Base-by-base conservation (phyloP, 1,284 basidiomycete species). In the Macrocystidia cucumis region DNA sequence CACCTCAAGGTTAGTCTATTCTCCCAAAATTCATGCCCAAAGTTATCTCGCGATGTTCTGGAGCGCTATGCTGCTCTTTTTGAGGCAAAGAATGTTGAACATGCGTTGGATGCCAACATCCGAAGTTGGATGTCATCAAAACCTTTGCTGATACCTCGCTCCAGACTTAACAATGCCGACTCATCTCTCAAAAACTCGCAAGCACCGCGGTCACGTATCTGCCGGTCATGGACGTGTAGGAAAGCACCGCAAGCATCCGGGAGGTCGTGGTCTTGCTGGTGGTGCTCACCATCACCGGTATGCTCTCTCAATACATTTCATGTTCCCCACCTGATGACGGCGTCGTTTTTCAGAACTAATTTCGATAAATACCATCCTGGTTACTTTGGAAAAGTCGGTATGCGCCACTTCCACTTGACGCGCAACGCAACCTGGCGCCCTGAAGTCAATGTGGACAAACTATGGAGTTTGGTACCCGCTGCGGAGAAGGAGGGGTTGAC, bases 211-310 rank as follows among this genome's bases (percentile, higher is more conserved):
- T 57, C 91, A 98, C 75, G 95, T 98, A 57, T 98, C 93, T 51
- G 92, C 92, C 59, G 92, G 92, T 73, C 85, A 98, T 70, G 95
- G 95, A 70, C 93, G 95, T 87, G 87, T 98, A 60, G 96, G 95
- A 55, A 98, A 98, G 81, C 95, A 98, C 83, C 87, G 95, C 67
- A 98, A 98, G 71, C 92, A 96, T 62, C 96, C 96, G 44, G 95
- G 95, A 75, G 95, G 95, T 91, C 90, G 95, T 69, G 95, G 95
- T 97, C 87, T 98, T 57, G 95, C 95, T 72, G 96, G 95, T 92
- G 95, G 96, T 81, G 78, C 85, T 71, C 95, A 98, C 74, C 95
- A 98, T 77, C 96, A 98, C 84, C 76, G 95, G 85, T 88, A 56
- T 54, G 81, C 72, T 20, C 29, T 34, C 11, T 32, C 30, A 13